Conservation (phyloP, 2,329 filamentous ascomycete genomes). For the Fusarium proliferatum region DNA sequence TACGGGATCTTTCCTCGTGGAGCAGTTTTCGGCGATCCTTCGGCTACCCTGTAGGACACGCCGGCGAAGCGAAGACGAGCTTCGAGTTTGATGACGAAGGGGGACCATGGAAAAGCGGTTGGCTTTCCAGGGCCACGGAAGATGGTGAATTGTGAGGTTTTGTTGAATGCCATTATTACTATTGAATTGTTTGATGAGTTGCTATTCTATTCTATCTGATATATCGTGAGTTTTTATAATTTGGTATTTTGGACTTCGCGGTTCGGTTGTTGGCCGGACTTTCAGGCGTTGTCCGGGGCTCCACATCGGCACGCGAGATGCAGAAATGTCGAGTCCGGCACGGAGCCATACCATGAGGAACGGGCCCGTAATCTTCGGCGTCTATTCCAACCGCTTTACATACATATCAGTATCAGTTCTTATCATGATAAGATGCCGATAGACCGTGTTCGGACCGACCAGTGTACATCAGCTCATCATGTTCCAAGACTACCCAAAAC, state of each 20-base stretch:
- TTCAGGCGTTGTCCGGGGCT: constrained; percentile 6
- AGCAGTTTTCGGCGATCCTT: constrained; percentile 57
- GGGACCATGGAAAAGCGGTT: constrained; percentile 64
- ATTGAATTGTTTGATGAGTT: no score
- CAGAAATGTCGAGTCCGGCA: constrained; percentile 1
- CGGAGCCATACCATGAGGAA: background rate
- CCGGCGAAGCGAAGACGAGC: constrained; percentile 66
- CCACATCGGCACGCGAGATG: constrained; percentile 8
- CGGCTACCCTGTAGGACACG: constrained; percentile 57
- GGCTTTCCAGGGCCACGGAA: constrained; percentile 61
- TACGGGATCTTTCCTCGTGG: constrained; percentile 73
- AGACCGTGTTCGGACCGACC: background rate
- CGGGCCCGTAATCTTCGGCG: background rate
- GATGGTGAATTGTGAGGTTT: constrained; percentile 46
- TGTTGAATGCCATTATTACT: constrained; percentile 1
- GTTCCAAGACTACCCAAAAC: background rate
- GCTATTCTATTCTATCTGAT: background rate
- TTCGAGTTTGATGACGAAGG: constrained; percentile 72
- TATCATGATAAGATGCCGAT: background rate
- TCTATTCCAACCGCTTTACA: background rate
- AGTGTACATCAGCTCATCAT: background rate
- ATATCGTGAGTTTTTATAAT: background rate
- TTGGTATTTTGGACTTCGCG: background rate
- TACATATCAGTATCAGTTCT: background rate
- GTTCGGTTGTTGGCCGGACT: background rate